These are phyloP conservation scores for Laetiporus sulphureus DNA, from an alignment of 1,284 basidiomycete species.

Conservation along the genomic window DNA sequence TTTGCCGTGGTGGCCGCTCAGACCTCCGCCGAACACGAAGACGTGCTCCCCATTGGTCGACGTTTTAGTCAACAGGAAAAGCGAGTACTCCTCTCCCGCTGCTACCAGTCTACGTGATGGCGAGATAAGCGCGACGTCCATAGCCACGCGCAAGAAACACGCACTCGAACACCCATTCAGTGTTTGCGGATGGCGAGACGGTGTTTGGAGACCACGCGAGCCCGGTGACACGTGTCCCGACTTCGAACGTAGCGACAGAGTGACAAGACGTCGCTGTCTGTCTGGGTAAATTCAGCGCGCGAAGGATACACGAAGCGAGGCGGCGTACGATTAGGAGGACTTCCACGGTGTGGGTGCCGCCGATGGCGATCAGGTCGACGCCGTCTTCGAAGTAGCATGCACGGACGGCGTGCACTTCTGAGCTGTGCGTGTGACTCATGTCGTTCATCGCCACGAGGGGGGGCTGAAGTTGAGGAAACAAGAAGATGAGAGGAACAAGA, in stretches of 20 bases:
- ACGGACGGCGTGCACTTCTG: constrained; percentile 53
- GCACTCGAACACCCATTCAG: constrained; percentile 69
- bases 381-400: constrained; percentile 60
- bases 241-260: constrained; percentile 61
- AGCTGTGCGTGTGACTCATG: constrained; percentile 47
- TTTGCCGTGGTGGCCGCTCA: constrained; percentile 69
- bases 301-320: constrained; percentile 11
- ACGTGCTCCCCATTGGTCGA: constrained; percentile 42
- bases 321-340: constrained; percentile 55
- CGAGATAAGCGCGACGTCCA: constrained; percentile 1
- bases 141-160: constrained; percentile 33
- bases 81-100: constrained; percentile 59
- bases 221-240: constrained; percentile 65
- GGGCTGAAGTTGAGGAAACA: constrained; percentile 5
- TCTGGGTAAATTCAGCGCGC: constrained; percentile 16
- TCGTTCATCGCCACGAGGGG: constrained; percentile 36
- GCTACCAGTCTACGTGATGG: constrained; percentile 46
- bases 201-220: constrained; percentile 72
- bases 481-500: constrained; percentile 6
- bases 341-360: constrained; percentile 64
- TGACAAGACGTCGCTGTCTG: constrained; percentile 33
- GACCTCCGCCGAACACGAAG: constrained; percentile 67
- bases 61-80: constrained; percentile 61
- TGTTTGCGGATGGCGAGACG: constrained; percentile 53
- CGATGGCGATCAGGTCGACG: constrained; percentile 61